These are phyloP conservation scores for Sarocladium oryzae DNA, from an alignment of 2,329 filamentous ascomycete species.

Conservation along the genomic window DNA sequence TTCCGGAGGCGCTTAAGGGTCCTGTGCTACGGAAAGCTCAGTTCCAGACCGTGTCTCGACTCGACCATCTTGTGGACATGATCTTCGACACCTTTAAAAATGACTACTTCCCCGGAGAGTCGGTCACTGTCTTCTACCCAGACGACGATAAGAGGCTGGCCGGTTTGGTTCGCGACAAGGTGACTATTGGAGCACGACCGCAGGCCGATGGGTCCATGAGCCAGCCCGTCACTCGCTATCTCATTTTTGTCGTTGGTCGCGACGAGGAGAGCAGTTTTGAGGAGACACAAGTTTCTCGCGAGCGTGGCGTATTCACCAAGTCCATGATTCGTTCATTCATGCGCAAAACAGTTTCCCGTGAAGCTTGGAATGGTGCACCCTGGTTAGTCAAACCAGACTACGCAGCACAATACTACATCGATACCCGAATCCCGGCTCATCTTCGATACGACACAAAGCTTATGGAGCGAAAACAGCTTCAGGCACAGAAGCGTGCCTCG, in stretches of 20 bases:
- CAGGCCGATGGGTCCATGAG: slow-evolving; percentile 63
- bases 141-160: slow-evolving; percentile 62
- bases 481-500: slow-evolving; percentile 57
- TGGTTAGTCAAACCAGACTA: slow-evolving; percentile 90
- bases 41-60: slow-evolving; percentile 79
- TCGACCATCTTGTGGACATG: slow-evolving; percentile 70
- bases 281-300: slow-evolving; percentile 74
- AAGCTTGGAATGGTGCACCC: slow-evolving; percentile 91
- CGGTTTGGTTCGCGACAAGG: slow-evolving; percentile 79
- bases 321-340: slow-evolving; percentile 89
- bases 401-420: slow-evolving; percentile 77
- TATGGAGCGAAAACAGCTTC: slow-evolving; percentile 66
- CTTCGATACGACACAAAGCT: slow-evolving; percentile 75
- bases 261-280: slow-evolving; percentile 73
- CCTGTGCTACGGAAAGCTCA: slow-evolving; percentile 88
- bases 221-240: slow-evolving; percentile 70
- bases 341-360: slow-evolving; percentile 86
- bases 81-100: slow-evolving; percentile 75
- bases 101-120: slow-evolving; percentile 86
- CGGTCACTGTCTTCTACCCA: slow-evolving; percentile 62
- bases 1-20: slow-evolving; percentile 84
- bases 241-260: slow-evolving; percentile 66
- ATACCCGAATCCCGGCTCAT: slow-evolving; percentile 77
- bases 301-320: slow-evolving; percentile 91
- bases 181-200: slow-evolving; percentile 57